Percentiles rank a stretch among this genome's conserved stretches.
phyloP scores from a whole-genome alignment of 164 flowering plant genomes.

The Santalum album region DNA sequence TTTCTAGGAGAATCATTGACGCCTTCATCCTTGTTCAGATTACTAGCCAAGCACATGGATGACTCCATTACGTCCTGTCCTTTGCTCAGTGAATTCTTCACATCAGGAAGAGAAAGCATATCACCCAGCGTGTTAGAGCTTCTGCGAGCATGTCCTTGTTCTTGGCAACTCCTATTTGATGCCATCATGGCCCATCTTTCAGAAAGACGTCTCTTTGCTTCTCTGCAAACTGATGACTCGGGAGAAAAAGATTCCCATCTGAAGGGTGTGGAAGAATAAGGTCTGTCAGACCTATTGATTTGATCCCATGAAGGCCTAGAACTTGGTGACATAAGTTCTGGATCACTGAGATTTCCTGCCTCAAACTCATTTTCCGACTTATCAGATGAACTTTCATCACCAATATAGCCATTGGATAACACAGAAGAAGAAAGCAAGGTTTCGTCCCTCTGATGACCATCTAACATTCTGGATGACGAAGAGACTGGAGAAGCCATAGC shows the following conservation, averaged over 20 bases:
- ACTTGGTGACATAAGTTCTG: constrained; percentile 69
- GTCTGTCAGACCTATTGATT: constrained; percentile 57
- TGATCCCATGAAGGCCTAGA: constrained; percentile 84
- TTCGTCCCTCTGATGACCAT: constrained; percentile 47
- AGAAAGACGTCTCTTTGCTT: constrained; percentile 93
- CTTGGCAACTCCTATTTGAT: constrained; percentile 43
- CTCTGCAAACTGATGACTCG: constrained; percentile 88
- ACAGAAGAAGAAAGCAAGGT: constrained; percentile 65
- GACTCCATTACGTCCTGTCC: no score
- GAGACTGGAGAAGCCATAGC: constrained; percentile 38
- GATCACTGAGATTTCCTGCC: constrained; percentile 61
- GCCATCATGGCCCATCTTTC: constrained; percentile 93
- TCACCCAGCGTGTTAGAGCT: constrained; percentile 90
- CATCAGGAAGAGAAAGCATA: constrained; percentile 89
- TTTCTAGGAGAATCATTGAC: constrained; percentile 39
- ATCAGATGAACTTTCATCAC: constrained; percentile 75
- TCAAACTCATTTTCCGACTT: constrained; percentile 65
- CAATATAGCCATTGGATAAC: constrained; percentile 74
- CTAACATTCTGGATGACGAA: constrained; percentile 28
- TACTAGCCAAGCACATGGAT: no score
- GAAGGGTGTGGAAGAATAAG: constrained; percentile 58
- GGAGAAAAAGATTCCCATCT: constrained; percentile 74
- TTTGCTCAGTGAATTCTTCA: constrained; percentile 24
- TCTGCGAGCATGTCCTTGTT: constrained; percentile 52
- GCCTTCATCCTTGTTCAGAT: constrained; percentile 15